Evolutionary conservation across 1,284 basidiomycete species (phyloP).

Genomic region (Athelia sp.): DNA sequence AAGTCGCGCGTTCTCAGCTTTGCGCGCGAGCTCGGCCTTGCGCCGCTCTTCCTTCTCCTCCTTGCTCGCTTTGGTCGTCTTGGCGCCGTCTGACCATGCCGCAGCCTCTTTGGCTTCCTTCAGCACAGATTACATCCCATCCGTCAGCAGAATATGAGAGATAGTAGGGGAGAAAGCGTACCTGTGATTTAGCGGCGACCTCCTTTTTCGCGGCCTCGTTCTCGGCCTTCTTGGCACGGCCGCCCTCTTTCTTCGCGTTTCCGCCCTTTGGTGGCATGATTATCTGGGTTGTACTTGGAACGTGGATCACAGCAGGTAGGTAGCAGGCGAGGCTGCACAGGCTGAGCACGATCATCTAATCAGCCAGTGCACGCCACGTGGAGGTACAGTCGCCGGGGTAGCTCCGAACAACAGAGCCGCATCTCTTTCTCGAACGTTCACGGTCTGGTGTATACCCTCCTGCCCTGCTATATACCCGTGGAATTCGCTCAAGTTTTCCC

Average conservation of each 20-base stretch:
- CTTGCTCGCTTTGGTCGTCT: slow-evolving; percentile 56
- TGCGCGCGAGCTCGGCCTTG: slow-evolving; percentile 67
- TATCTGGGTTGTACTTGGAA: not conserved
- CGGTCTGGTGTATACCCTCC: not conserved
- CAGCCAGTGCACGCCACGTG: not conserved
- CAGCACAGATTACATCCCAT: slow-evolving; percentile 1
- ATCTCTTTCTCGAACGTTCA: not conserved
- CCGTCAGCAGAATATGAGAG: not conserved
- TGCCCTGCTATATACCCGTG: not conserved
- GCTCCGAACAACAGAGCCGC: not conserved
- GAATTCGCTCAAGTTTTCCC: not conserved
- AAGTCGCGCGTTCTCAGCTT: slow-evolving; percentile 71
- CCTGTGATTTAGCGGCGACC: slow-evolving; percentile 54
- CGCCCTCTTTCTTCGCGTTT: slow-evolving; percentile 87
- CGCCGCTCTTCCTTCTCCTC: slow-evolving; percentile 77
- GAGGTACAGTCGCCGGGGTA: not conserved
- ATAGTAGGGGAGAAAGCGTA: slow-evolving; percentile 20
- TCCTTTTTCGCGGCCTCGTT: slow-evolving; percentile 80
- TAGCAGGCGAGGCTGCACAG: not conserved
- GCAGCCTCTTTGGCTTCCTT: slow-evolving; percentile 78
- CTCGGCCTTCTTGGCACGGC: slow-evolving; percentile 89
- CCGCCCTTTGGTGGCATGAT: slow-evolving; percentile 80
- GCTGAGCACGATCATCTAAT: not conserved
- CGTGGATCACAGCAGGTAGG: too few species aligned
- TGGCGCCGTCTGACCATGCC: slow-evolving; percentile 72